A percentile compares a stretch with the other conserved stretches of the same genome.
Evolutionary conservation across 345 rosid species (phyloP).

Genomic region (Mercurialis annua): DNA sequence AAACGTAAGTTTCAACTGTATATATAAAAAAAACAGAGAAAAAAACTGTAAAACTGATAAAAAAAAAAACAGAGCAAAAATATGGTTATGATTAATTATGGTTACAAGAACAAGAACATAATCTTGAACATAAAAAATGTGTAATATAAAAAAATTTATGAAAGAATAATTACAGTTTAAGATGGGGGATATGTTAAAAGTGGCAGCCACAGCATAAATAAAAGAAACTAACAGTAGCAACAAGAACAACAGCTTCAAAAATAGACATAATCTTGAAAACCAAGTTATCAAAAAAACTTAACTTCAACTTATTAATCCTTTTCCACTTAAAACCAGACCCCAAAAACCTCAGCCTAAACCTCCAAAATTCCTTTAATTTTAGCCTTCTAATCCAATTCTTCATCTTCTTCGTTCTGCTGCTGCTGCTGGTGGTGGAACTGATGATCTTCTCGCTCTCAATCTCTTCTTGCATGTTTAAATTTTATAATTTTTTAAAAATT

Average conservation of each 20-base stretch:
- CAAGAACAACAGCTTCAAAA: constrained; percentile 21
- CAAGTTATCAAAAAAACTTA: constrained; percentile 27
- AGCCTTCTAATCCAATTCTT: constrained; percentile 28
- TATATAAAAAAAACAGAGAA: too few species aligned
- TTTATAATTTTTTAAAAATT: too few species aligned
- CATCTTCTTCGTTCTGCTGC: constrained; percentile 13
- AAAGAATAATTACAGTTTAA: not conserved
- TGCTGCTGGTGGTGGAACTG: not conserved
- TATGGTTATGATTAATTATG: too few species aligned
- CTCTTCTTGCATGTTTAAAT: not conserved
- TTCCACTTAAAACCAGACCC: constrained; percentile 44
- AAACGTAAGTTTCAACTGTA: too few species aligned
- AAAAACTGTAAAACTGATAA: too few species aligned
- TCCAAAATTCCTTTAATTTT: constrained; percentile 27
- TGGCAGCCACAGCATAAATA: constrained; percentile 40
- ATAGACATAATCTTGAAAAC: constrained; percentile 21
- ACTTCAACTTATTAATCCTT: constrained; percentile 27
- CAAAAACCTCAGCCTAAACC: constrained; percentile 31
- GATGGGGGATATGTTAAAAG: constrained; percentile 18
- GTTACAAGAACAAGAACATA: too few species aligned
- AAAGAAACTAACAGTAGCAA: constrained; percentile 18
- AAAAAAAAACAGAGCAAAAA: too few species aligned
- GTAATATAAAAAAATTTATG: too few species aligned
- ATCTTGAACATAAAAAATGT: too few species aligned
- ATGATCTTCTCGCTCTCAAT: constrained; percentile 7